Evolutionary conservation across 2,329 filamentous ascomycete genomes (phyloP).

Genomic region (Aspergillus proliferans): DNA sequence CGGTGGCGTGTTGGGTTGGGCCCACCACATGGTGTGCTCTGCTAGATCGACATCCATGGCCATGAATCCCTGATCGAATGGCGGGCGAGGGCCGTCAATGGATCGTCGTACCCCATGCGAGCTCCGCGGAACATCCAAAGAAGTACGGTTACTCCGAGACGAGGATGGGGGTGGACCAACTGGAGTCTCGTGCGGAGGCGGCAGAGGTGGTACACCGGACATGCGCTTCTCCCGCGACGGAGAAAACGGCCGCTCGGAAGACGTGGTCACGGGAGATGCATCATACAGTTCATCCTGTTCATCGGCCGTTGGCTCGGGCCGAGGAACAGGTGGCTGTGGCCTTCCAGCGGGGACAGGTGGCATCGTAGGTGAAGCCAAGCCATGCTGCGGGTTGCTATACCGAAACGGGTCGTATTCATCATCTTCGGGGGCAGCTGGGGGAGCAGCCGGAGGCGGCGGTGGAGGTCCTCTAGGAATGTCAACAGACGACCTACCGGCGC

Average conservation of each 20-base stretch:
- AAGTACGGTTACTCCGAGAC: constrained; percentile 48
- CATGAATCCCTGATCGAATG: constrained; percentile 73
- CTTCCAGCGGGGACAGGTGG: constrained; percentile 18
- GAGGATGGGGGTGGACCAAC: constrained; percentile 41
- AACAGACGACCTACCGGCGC: constrained; percentile 23
- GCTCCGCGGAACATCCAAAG: constrained; percentile 57
- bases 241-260: constrained; percentile 24
- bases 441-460: constrained; percentile 41
- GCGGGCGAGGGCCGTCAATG: constrained; percentile 68
- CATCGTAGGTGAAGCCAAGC: constrained; percentile 20
- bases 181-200: constrained; percentile 31
- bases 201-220: constrained; percentile 44
- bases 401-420: constrained; percentile 47
- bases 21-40: constrained; percentile 76
- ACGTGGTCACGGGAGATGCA: constrained; percentile 34
- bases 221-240: constrained; percentile 35
- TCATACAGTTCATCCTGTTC: constrained; percentile 45
- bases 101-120: constrained; percentile 53
- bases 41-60: constrained; percentile 81
- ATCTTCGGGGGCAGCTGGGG: constrained; percentile 36
- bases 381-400: constrained; percentile 40
- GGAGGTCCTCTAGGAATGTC: constrained; percentile 29
- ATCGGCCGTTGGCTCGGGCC: constrained; percentile 24
- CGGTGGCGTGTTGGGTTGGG: constrained; percentile 69
- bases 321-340: constrained; percentile 14